phyloP scores from a whole-genome alignment of 1,284 basidiomycete species.

The Leccinum ponderosum region DNA sequence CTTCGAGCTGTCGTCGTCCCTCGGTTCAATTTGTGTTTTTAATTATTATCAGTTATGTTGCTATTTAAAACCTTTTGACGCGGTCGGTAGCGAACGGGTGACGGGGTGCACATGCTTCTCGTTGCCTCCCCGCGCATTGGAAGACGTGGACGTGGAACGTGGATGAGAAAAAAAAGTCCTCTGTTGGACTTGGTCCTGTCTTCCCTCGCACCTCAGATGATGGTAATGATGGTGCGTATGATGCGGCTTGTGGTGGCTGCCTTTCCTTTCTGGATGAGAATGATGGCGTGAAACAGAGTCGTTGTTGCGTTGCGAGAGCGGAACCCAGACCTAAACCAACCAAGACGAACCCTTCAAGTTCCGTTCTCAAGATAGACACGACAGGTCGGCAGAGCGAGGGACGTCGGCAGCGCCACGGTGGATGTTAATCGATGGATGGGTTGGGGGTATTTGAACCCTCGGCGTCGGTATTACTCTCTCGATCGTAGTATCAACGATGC shows the following conservation, averaged over 20 bases:
- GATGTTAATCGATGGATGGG: background rate
- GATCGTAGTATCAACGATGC: background rate
- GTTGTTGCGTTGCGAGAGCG: background rate
- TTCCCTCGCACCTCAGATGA: background rate
- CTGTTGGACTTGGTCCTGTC: background rate
- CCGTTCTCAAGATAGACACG: background rate
- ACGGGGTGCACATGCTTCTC: conserved; percentile 21
- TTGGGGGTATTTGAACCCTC: background rate
- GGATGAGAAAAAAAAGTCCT: background rate
- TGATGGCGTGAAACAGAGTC: background rate
- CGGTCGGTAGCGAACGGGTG: conserved; percentile 25
- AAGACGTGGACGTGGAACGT: background rate
- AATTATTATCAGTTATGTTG: background rate
- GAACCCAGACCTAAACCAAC: background rate
- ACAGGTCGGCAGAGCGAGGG: background rate
- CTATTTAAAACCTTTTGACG: background rate
- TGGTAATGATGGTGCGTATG: background rate
- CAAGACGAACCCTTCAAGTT: background rate
- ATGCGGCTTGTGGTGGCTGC: background rate
- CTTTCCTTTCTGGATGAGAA: background rate
- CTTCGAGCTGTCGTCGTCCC: background rate
- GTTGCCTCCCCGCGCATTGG: background rate
- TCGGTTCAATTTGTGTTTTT: background rate
- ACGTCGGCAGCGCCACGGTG: background rate
- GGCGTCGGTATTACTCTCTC: background rate